Conservation (phyloP, 2,329 filamentous ascomycete genomes). For the Claviceps sorghi region DNA sequence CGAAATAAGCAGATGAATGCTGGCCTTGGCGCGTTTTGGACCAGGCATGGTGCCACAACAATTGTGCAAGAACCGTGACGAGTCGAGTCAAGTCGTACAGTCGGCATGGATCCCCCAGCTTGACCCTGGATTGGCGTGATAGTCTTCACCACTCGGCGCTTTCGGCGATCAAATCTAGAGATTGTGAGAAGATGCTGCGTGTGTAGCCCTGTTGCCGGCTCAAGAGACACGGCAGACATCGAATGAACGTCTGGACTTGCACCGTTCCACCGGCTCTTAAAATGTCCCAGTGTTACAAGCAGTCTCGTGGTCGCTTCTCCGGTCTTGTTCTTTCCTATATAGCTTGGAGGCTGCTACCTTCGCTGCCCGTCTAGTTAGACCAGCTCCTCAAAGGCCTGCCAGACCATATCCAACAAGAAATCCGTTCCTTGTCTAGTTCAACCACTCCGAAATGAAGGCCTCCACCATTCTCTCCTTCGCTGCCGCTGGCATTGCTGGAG, state of each 20-base stretch:
- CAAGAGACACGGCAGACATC: background rate
- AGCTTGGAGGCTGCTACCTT: background rate
- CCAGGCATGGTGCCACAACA: background rate
- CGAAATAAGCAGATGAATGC: background rate
- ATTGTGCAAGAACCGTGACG: background rate
- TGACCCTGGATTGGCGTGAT: background rate
- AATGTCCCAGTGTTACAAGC: background rate
- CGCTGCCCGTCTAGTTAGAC: background rate
- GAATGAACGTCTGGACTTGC: background rate
- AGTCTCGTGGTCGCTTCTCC: background rate
- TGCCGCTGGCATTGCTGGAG: constrained; percentile 21
- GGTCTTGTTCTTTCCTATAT: background rate
- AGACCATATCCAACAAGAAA: background rate
- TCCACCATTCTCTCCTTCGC: constrained; percentile 23
- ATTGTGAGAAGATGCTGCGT: background rate
- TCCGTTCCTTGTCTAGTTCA: background rate
- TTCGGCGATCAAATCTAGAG: background rate
- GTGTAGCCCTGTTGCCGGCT: background rate
- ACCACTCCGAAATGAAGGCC: constrained; percentile 23
- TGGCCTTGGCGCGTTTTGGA: background rate
- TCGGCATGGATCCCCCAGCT: background rate
- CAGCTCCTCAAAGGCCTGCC: background rate
- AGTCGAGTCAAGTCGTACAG: background rate
- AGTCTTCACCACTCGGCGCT: background rate
- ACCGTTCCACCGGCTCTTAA: background rate